Conservation (phyloP, 2,329 filamentous ascomycete species). For the Talaromyces piceae region DNA sequence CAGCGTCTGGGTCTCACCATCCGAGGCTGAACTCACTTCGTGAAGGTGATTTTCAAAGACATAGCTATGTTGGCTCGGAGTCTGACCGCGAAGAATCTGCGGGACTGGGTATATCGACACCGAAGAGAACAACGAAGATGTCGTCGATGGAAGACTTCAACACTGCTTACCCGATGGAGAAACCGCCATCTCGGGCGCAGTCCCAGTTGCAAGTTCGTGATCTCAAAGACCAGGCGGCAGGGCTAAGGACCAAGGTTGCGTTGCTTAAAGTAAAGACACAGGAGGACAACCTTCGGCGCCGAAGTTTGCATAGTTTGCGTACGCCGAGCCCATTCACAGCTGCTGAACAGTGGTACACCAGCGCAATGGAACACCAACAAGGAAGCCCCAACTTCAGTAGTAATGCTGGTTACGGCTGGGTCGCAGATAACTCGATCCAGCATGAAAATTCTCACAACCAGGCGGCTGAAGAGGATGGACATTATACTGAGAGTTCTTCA, state of each 20-base stretch:
- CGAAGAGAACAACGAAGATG: slow-evolving; percentile 17
- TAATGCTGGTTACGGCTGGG: slow-evolving; percentile 28
- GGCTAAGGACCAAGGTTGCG: slow-evolving; percentile 77
- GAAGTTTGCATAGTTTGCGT: slow-evolving; percentile 67
- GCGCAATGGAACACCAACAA: slow-evolving; percentile 30
- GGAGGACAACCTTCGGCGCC: slow-evolving; percentile 68
- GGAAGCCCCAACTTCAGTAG: slow-evolving; percentile 28
- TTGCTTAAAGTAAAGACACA: slow-evolving; percentile 69
- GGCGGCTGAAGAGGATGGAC: background rate
- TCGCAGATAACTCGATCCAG: slow-evolving; percentile 21
- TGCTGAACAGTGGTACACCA: slow-evolving; percentile 52
- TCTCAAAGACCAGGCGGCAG: slow-evolving; percentile 77
- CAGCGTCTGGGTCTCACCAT: slow-evolving; percentile 38
- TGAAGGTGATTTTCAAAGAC: slow-evolving; percentile 40
- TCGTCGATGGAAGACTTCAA: slow-evolving; percentile 26
- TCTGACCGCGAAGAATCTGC: slow-evolving; percentile 1
- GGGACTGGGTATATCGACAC: slow-evolving; percentile 21
- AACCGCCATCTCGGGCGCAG: slow-evolving; percentile 55
- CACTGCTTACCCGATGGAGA: slow-evolving; percentile 28
- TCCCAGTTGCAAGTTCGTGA: slow-evolving; percentile 67
- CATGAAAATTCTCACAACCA: slow-evolving; percentile 1
- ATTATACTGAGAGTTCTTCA: background rate
- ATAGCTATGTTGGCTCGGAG: background rate
- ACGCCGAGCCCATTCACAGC: slow-evolving; percentile 74
- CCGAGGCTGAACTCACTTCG: slow-evolving; percentile 46